Evolutionary conservation across 805 yeast genomes (phyloP).

Genomic region (Starmera amethionina): DNA sequence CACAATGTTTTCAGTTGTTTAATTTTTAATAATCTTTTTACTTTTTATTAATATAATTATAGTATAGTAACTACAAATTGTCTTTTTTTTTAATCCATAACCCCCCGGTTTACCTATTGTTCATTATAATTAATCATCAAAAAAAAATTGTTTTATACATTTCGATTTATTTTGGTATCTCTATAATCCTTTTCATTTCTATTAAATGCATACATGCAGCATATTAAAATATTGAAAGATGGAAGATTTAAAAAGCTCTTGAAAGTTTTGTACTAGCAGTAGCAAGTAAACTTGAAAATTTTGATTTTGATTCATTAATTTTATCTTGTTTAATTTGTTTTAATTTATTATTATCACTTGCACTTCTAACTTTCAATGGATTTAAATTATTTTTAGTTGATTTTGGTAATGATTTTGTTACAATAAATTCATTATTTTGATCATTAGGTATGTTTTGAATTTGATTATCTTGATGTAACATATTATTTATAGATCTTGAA

Average conservation of each 20-base stretch:
- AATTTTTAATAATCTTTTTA: no score
- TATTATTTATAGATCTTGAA: constrained; percentile 5
- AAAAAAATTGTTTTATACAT: background rate
- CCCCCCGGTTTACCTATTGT: background rate
- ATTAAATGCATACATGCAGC: no score
- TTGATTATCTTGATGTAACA: background rate
- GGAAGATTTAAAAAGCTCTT: background rate
- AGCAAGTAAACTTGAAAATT: background rate
- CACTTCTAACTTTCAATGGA: constrained; percentile 14
- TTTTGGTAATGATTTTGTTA: background rate
- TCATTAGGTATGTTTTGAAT: background rate
- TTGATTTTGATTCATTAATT: background rate
- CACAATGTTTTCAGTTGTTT: no score
- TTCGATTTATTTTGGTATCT: background rate
- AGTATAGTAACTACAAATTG: no score
- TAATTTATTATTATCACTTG: constrained; percentile 10
- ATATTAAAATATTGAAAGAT: no score
- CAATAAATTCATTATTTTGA: background rate
- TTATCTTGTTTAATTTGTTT: background rate
- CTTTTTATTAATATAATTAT: no score
- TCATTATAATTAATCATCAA: background rate
- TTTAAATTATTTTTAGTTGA: constrained; percentile 5
- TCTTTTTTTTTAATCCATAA: background rate
- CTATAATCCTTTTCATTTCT: no score
- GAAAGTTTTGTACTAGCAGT: constrained; percentile 1